Base-by-base conservation (phyloP, 805 yeast genomes). In the Kregervanrija pseudodelftensis region DNA sequence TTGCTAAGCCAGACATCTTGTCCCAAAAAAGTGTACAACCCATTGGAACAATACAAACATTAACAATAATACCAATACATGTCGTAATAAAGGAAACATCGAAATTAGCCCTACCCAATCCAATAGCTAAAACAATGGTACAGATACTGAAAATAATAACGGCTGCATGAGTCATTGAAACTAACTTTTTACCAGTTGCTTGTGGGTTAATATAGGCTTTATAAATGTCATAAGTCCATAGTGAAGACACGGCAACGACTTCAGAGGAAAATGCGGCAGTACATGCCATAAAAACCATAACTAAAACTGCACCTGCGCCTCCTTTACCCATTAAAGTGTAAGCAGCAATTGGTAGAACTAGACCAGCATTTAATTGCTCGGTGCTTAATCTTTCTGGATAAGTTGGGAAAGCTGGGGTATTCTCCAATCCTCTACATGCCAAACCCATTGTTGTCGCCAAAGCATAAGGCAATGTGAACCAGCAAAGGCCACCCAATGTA, bases 231-330 rank as follows among this genome's bases (percentile, higher is more conserved):
- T 73, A 73, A 22, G 78, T 70, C 55, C 66, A 65, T 40, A 74
- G 60, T 10, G 77, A 68, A 1, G 77, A 71, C 4, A 74, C 77
- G 7, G 80, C 76, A 56, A 74, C 71, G 42, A 73, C 64, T 58
- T 74, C 79, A 12, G 78, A 73, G n/a, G 77, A 72, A 70, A 71
- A 72, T 43, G 79, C 78, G 16, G 78, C 73, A 1, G 80, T 74
- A 15, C 68, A 73, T 15, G 78, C 77, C 74, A 73, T 72, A 56
- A 74, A 74, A 3, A 73, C 67, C 63, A 74, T 61, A 37, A 71
- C 53, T 42, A 74, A 63, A 12, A 75, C 65, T 49, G 70, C 70
- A 33, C 68, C 76, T 2, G 74, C 74, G 33, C 79, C 79, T 39
- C 74, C 71, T 44, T 63, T 72, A 38, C 80, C 80, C 58, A 73